Evolutionary conservation across 108 stramenopile genomes (phyloP), one percentile per base, ranked within the genome.

Genomic region (Nitzschia putrida): DNA sequence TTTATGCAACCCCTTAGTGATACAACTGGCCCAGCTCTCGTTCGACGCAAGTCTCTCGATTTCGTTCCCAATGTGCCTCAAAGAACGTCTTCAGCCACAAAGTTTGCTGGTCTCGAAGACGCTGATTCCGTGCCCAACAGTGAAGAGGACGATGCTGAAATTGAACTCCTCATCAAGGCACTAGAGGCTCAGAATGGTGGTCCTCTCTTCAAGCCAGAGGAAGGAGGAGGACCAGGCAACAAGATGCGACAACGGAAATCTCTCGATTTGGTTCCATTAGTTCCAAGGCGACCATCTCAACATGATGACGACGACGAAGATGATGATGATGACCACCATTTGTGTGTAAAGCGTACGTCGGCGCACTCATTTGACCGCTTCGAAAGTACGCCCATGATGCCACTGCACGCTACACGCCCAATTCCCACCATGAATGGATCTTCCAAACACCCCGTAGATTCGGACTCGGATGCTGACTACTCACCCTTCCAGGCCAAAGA

Each of bases 41-140:
- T 38, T 2, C 42, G 61, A 23, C 61, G 61, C 8, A 63, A 63
- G 21, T 63, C 61, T 8, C 18, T 63, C 10, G 61, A 63, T 45
- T 20, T 63, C 8, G 18, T 63, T 1, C 61, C 61, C 14, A 63
- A 63, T 63, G 61, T 63, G 9, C 61, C 61, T 18, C 13, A 24
- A 16, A 18, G 61, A 24, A 39, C 37, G 21, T 21, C 42, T 3
- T 63, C 61, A 20, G 44, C 42, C 21, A 44, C 16, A 24, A 18
- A 59, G 12, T 24, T 63, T 23, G 61, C 18, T n/a, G 29, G 29
- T 4, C 0, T 18, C 0, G 11, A 18, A 8, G 61, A 24, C 23
- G 37, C 16, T 14, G 38, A 59, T 8, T 39, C 57, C 29, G 38
- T 55, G 34, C 38, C 14, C 14, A 59, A 37, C 37, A 14, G 11